Evolutionary conservation across 164 flowering plant genomes (phyloP).

Genomic region (Paratinospora sagittata): DNA sequence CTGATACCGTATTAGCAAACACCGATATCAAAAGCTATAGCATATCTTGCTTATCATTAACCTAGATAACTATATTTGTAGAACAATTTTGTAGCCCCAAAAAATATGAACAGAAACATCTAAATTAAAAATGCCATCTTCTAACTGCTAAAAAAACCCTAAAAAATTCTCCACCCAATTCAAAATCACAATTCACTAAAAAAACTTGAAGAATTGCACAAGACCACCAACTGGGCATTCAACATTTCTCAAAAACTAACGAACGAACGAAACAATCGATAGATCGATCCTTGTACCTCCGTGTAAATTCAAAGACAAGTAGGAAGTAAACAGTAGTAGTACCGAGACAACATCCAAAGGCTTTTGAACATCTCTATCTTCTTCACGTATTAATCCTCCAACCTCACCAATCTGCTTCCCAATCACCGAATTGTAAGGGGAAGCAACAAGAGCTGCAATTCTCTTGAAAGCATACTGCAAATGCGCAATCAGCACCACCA

Average conservation of each 20-base stretch:
- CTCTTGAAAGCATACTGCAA: constrained; percentile 83
- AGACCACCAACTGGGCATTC: too few species aligned
- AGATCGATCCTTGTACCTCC: constrained; percentile 10
- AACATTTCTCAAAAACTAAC: not conserved
- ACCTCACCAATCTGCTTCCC: constrained; percentile 26
- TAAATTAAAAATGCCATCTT: not conserved
- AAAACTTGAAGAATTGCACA: too few species aligned
- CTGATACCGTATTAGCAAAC: too few species aligned
- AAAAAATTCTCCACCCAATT: not conserved
- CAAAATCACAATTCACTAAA: not conserved
- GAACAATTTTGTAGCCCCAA: too few species aligned
- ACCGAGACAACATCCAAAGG: constrained; percentile 87
- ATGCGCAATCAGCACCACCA: constrained; percentile 62
- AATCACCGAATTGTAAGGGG: constrained; percentile 63
- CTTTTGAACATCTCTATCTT: constrained; percentile 73
- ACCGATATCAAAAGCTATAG: too few species aligned
- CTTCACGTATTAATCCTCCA: constrained; percentile 20
- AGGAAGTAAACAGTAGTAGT: constrained; percentile 21
- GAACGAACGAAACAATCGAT: too few species aligned
- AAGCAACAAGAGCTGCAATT: constrained; percentile 84
- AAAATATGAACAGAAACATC: too few species aligned
- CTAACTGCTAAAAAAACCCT: not conserved
- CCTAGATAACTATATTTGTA: too few species aligned
- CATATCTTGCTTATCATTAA: too few species aligned
- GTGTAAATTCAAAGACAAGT: constrained; percentile 12